Evolutionary conservation across 192 early-diverging fungal genomes (phyloP), one percentile per base, ranked within the genome.

Genomic region (Mortierella hygrophila): DNA sequence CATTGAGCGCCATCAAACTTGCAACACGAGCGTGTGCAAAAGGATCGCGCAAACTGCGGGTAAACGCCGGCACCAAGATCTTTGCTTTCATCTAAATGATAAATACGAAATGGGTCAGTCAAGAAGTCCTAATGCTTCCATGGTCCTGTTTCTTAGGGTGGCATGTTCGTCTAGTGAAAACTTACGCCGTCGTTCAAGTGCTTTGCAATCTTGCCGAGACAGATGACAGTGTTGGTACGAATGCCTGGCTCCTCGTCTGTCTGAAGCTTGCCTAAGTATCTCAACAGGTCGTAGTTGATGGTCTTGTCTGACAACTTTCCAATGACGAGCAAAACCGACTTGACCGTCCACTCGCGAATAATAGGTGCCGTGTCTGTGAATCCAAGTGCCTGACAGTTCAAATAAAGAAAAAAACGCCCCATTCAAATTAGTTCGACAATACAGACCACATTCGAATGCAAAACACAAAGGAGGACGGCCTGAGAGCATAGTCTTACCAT

Each of bases 141-240:
- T 32, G 29, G 23, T 29, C 23, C 11, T 21, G 0, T 20, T 38
- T n/a, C 41, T 38, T 15, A 6, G 52, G 15, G n/a, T 5, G n/a
- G 20, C 63, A 68, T 23, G 7, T 38, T 9, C 20, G 23, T 7
- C 49, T 11, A 32, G 44, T 35, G 41, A 42, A 2, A 68, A 89
- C 92, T 75, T 90, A 95, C 94, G 23, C 89, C 71, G 23, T 96
- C 95, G 76, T 82, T 96, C 44, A 99, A 87, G 68, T 96, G 80
- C 20, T 94, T 93, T 70, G 94, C 94, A 52, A 99, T 92, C 85
- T 99, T 98, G n/a, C 97, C 97, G 21, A 99, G 85, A 80, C 97
- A 99, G 54, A 99, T 96, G 21, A 97, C 96, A 23, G 98, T 95
- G 85, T 99, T 99, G 11, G 98, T 98, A 40, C 98, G 92, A 81